Evolutionary conservation across 2,329 filamentous ascomycete species (phyloP).

Genomic region (Fusarium sororula): DNA sequence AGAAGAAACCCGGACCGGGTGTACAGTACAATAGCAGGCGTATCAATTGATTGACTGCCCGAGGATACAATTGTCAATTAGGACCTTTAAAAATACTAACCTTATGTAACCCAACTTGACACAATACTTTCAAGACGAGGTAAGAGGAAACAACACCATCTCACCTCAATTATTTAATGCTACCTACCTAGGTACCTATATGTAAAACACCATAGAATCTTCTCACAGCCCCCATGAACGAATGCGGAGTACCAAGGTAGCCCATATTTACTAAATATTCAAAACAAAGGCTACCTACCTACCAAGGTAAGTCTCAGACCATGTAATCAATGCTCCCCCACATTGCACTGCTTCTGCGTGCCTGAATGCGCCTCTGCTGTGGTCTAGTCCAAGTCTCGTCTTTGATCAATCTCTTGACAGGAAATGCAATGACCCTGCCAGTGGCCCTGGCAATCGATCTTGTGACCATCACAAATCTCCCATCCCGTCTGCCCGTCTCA

Average conservation of each 20-base stretch:
- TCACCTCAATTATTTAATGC: background rate
- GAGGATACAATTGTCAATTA: background rate
- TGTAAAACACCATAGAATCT: conserved; percentile 15
- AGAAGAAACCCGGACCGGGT: conserved; percentile 27
- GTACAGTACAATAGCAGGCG: background rate
- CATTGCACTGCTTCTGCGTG: conserved; percentile 17
- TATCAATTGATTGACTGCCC: background rate
- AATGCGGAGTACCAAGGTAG: background rate
- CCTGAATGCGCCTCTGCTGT: conserved; percentile 22
- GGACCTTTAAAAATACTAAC: background rate
- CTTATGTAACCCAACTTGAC: background rate
- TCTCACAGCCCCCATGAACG: background rate
- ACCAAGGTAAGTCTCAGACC: background rate
- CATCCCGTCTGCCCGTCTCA: conserved; percentile 39
- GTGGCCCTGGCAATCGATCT: conserved; percentile 39
- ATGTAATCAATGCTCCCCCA: conserved; percentile 23
- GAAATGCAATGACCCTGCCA: conserved; percentile 15
- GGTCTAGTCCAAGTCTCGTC: conserved; percentile 30
- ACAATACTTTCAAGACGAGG: background rate
- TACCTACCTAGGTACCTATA: background rate
- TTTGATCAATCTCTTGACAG: conserved; percentile 11
- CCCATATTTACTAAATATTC: background rate
- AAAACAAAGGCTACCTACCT: background rate
- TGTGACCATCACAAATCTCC: conserved; percentile 41
- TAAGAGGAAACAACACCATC: conserved; percentile 27